Conservation (phyloP, 345 rosid genomes). For the Dovyalis caffra region DNA sequence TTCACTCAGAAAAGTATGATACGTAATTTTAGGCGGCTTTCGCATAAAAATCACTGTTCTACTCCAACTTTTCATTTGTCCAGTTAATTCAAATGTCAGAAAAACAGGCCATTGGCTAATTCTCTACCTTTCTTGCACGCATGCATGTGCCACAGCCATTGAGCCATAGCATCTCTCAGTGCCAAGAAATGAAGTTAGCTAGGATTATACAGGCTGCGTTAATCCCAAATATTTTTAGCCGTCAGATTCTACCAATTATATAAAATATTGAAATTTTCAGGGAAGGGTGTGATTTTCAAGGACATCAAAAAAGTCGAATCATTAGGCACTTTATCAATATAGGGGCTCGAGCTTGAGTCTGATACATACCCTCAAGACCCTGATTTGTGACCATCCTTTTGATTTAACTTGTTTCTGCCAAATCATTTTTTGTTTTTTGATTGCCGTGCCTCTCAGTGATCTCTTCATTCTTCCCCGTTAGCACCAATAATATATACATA, state of each 20-base stretch:
- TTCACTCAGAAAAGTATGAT: no score
- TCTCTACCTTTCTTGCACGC: neutral
- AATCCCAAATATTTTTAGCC: neutral
- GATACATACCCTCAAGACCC: neutral
- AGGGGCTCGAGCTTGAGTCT: neutral
- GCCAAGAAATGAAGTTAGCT: neutral
- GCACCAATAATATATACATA: neutral
- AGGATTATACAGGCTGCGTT: neutral
- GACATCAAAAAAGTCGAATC: neutral
- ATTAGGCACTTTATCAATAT: neutral
- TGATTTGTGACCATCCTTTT: neutral
- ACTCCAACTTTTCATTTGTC: neutral
- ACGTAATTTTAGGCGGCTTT: no score
- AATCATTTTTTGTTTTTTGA: neutral
- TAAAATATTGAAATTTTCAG: neutral
- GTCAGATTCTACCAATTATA: neutral
- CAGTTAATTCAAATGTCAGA: constrained; percentile 1
- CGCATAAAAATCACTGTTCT: neutral
- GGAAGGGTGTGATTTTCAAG: neutral
- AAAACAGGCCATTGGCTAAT: no score
- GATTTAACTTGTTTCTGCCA: constrained; percentile 1
- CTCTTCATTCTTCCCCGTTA: neutral
- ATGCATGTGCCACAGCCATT: neutral
- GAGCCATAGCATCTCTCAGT: neutral
- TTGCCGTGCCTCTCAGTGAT: neutral